phyloP scores from a whole-genome alignment of 805 yeast species.

The Candida sanyiensis region DNA sequence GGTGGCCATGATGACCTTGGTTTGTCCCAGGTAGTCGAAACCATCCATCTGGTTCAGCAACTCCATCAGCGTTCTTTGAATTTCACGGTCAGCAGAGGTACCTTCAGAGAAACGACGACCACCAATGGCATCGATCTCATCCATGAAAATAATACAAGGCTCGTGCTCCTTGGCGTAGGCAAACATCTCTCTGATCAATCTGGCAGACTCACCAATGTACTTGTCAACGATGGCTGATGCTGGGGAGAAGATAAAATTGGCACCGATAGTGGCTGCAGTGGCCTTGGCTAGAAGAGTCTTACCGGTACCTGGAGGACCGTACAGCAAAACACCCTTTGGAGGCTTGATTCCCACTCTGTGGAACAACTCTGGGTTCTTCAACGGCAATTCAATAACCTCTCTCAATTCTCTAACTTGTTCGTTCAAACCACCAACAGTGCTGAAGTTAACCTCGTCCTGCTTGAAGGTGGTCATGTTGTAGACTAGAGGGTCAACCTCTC shows the following conservation, averaged over 20 bases:
- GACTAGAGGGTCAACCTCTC: slow-evolving; percentile 97
- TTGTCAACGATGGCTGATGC: slow-evolving; percentile 97
- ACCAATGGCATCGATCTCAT: slow-evolving; percentile 98
- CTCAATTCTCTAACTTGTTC: slow-evolving; percentile 95
- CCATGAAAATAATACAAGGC: slow-evolving; percentile 97
- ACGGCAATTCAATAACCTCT: slow-evolving; percentile 95
- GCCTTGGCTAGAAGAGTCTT: slow-evolving; percentile 95
- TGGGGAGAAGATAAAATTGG: slow-evolving; percentile 96
- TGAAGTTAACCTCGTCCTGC: slow-evolving; percentile 94
- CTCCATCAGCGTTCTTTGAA: slow-evolving; percentile 97
- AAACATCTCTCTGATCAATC: slow-evolving; percentile 96
- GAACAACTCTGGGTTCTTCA: slow-evolving; percentile 94
- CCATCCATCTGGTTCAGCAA: slow-evolving; percentile 98
- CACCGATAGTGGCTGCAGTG: slow-evolving; percentile 97
- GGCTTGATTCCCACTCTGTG: slow-evolving; percentile 95
- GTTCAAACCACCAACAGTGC: slow-evolving; percentile 91
- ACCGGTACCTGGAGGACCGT: slow-evolving; percentile 99
- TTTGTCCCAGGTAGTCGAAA: slow-evolving; percentile 91
- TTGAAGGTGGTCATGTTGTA: slow-evolving; percentile 97
- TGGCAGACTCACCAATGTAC: slow-evolving; percentile 96
- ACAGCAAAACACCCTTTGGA: slow-evolving; percentile 95
- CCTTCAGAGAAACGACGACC: slow-evolving; percentile 98
- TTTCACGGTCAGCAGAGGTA: slow-evolving; percentile 97
- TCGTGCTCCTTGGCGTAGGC: slow-evolving; percentile 96
- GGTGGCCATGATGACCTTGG: slow-evolving; percentile 98